Percentiles rank a stretch among this genome's conserved stretches.
phyloP scores from a whole-genome alignment of 352 stramenopile species.

The Phytophthora quininea region DNA sequence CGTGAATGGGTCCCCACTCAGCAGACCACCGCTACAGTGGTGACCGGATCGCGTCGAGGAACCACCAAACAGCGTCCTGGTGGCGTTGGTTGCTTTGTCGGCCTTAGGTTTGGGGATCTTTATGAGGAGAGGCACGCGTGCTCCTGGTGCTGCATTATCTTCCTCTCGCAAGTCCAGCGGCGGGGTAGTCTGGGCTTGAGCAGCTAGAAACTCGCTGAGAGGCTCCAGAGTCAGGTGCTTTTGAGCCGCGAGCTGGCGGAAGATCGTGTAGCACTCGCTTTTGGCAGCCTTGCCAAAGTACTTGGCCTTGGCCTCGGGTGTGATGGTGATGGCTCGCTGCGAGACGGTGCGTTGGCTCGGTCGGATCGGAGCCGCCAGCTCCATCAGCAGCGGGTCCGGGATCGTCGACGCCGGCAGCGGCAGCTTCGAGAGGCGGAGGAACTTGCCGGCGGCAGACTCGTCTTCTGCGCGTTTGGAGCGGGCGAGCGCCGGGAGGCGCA shows the following conservation, averaged over 20 bases:
- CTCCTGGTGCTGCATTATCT: constrained; percentile 2
- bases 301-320: constrained; percentile 62
- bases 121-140: not conserved
- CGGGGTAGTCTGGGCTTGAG: constrained; percentile 32
- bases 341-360: constrained; percentile 36
- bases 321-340: constrained; percentile 44
- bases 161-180: constrained; percentile 20
- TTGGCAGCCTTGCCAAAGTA: constrained; percentile 67
- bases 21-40: constrained; percentile 5
- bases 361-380: constrained; percentile 12
- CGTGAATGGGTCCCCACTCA: constrained; percentile 47
- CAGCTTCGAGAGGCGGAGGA: constrained; percentile 66
- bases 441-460: constrained; percentile 65
- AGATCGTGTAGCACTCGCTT: constrained; percentile 64
- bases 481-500: constrained; percentile 63
- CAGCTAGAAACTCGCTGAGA: constrained; percentile 56
- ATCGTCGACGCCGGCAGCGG: constrained; percentile 35
- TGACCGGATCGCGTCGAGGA: constrained; percentile 10
- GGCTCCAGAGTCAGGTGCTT: constrained; percentile 65
- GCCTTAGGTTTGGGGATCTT: not conserved
- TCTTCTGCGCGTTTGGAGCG: constrained; percentile 50
- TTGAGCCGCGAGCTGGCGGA: constrained; percentile 68
- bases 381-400: constrained; percentile 39
- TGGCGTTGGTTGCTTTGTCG: constrained; percentile 10
- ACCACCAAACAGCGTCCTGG: constrained; percentile 3